A percentile compares a stretch with the other conserved stretches of the same genome.
phyloP scores from a whole-genome alignment of 2,329 filamentous ascomycete genomes.

The Cladosporium cucumerinum region DNA sequence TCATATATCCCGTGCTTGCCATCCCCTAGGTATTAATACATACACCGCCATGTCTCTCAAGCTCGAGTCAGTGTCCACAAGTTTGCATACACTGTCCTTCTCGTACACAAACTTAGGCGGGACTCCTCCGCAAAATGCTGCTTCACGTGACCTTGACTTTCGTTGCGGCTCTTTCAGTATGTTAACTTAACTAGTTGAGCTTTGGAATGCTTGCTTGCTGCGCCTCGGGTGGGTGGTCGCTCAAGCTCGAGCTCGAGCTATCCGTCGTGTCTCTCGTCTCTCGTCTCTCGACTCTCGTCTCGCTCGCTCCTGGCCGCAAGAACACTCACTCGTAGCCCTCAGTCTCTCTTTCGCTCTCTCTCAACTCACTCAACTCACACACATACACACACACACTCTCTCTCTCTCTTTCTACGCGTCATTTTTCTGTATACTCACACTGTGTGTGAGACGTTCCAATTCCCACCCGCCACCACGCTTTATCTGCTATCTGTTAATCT shows the following conservation, averaged over 20 bases:
- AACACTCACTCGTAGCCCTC: background rate
- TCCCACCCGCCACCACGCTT: background rate
- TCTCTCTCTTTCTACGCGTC: background rate
- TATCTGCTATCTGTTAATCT: constrained; percentile 1
- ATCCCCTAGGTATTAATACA: too few species aligned
- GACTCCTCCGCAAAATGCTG: background rate
- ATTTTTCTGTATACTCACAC: background rate
- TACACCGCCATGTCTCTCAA: background rate
- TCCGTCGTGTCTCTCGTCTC: too few species aligned
- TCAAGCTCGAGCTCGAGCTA: background rate
- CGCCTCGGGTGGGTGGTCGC: background rate
- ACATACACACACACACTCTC: too few species aligned
- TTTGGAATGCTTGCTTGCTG: background rate
- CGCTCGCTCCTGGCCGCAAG: background rate
- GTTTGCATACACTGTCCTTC: background rate
- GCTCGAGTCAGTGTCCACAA: background rate
- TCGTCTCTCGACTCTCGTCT: too few species aligned
- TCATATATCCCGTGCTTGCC: background rate
- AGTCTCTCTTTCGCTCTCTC: background rate
- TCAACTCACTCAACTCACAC: too few species aligned
- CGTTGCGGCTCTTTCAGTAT: background rate
- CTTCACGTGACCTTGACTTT: background rate
- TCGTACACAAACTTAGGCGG: background rate
- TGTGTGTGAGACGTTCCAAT: background rate
- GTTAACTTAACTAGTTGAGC: too few species aligned